Percentiles rank a stretch among this genome's conserved stretches.
phyloP scores from a whole-genome alignment of 2,329 filamentous ascomycete species.

The Colletotrichum cordylinicola region DNA sequence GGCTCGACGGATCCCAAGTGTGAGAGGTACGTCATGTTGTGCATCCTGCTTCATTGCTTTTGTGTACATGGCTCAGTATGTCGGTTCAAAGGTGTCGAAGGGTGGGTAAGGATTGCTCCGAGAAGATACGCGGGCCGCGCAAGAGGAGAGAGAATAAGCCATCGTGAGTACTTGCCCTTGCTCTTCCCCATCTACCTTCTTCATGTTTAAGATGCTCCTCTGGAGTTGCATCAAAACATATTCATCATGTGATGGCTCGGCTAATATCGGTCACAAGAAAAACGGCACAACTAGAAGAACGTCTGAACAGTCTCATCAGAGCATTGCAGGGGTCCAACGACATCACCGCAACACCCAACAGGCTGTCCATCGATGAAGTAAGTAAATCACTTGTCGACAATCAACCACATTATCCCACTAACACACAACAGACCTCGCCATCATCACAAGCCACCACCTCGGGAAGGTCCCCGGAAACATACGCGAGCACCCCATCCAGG shows the following conservation, averaged over 20 bases:
- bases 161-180: conserved; percentile 45
- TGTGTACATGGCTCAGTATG: not conserved
- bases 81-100: conserved; percentile 47
- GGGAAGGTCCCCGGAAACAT: not conserved
- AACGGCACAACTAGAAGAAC: conserved; percentile 55
- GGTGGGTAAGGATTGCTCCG: conserved; percentile 52
- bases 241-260: not conserved
- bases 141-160: conserved; percentile 57
- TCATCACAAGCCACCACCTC: not conserved
- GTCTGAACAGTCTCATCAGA: conserved; percentile 54
- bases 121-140: conserved; percentile 52
- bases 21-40: conserved; percentile 38
- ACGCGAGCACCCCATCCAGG: conserved; percentile 6
- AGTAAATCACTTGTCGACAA: fast-evolving
- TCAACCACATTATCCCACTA: not conserved
- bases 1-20: conserved; percentile 40
- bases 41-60: not conserved
- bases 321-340: conserved; percentile 50
- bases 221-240: not conserved
- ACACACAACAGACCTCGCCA: not conserved
- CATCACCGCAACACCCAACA: conserved; percentile 21
- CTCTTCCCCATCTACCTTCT: fast-evolving
- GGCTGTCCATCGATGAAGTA: not conserved
- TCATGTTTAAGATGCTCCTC: not conserved
- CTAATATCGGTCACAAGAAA: conserved; percentile 38